Evolutionary conservation across 2,329 filamentous ascomycete genomes (phyloP).

Genomic region (Verticillium nubilum): DNA sequence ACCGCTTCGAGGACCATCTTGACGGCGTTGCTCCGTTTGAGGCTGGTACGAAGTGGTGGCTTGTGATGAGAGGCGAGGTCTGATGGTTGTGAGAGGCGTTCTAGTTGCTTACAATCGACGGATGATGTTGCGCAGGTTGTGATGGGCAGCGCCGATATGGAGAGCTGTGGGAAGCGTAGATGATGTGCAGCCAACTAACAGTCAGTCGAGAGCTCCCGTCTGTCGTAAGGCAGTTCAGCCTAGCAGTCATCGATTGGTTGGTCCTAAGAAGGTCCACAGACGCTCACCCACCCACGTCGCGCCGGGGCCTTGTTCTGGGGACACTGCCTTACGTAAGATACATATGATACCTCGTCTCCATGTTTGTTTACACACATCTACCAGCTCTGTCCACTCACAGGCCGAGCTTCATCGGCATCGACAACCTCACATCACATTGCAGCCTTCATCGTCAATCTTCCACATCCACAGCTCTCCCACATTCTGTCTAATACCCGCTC

Average conservation of each 20-base stretch:
- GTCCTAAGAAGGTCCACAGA: neutral
- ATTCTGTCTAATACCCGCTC: neutral
- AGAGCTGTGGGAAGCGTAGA: constrained; percentile 20
- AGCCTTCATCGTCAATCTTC: constrained; percentile 23
- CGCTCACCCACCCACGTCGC: neutral
- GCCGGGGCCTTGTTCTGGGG: neutral
- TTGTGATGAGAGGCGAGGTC: neutral
- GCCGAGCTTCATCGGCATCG: neutral
- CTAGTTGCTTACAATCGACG: constrained; percentile 3
- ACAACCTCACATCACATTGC: constrained; percentile 4
- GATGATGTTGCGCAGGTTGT: constrained; percentile 12
- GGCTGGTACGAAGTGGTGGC: constrained; percentile 6
- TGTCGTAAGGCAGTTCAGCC: constrained; percentile 42
- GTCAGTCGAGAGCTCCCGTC: constrained; percentile 12
- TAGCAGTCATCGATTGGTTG: constrained; percentile 18
- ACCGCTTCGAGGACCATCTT: constrained; percentile 98
- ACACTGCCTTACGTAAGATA: constrained; percentile 1
- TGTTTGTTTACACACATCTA: constrained; percentile 18
- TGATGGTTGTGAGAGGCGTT: neutral
- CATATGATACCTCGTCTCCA: neutral
- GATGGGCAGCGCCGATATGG: constrained; percentile 2
- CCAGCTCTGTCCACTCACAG: constrained; percentile 14
- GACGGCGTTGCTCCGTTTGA: constrained; percentile 28
- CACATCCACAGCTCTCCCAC: constrained; percentile 15
- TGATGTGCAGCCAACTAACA: neutral